These are phyloP conservation scores for Cutaneotrichosporon mucoides DNA, from an alignment of 1,284 basidiomycete species.

Conservation along the genomic window DNA sequence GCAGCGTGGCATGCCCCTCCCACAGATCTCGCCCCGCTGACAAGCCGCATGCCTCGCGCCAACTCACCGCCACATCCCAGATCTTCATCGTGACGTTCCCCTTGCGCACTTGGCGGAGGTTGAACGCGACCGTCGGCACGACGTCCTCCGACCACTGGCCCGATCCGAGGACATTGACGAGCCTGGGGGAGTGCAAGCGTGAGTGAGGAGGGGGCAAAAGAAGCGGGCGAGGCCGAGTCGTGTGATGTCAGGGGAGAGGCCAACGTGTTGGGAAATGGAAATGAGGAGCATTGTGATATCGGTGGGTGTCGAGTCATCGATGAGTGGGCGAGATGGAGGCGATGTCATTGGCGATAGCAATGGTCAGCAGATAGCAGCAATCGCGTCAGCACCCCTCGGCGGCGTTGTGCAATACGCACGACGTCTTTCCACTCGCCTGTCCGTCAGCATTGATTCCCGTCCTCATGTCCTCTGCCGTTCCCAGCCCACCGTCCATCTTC, in stretches of 20 bases:
- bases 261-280: not conserved
- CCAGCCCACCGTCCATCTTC: too few relatives aligned
- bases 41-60: not conserved
- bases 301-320: too few relatives aligned
- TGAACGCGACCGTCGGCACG: conserved; percentile 90
- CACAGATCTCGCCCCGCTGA: not conserved
- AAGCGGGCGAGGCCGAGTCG: not conserved
- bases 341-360: too few relatives aligned
- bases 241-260: not conserved
- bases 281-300: too few relatives aligned
- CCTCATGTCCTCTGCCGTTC: too few relatives aligned
- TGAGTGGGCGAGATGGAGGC: too few relatives aligned
- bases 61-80: conserved; percentile 77
- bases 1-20: not conserved
- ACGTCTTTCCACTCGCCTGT: conserved; percentile 89
- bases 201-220: not conserved
- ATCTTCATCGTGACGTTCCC: conserved; percentile 89
- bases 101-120: conserved; percentile 63
- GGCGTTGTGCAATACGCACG: conserved; percentile 48
- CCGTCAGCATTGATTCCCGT: too few relatives aligned
- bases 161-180: conserved; percentile 82
- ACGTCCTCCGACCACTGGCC: conserved; percentile 94
- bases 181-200: conserved; percentile 16
- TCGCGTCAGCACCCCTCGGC: conserved; percentile 6
- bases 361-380: not conserved